Conservation (phyloP, 2,329 filamentous ascomycete species). For the Aspergillus quadrilineatus region DNA sequence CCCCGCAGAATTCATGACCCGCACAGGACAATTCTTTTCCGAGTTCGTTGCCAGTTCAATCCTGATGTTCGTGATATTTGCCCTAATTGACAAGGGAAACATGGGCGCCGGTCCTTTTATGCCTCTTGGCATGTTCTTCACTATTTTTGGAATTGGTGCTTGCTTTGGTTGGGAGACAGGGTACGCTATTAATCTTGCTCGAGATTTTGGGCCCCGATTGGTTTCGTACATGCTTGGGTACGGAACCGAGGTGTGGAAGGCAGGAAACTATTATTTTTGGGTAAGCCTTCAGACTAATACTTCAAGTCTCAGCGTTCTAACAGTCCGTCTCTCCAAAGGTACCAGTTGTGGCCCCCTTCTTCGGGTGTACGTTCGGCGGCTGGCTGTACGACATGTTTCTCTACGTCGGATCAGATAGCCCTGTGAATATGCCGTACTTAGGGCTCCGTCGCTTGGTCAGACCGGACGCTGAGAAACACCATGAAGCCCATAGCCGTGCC, state of each 20-base stretch:
- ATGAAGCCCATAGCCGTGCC: background rate
- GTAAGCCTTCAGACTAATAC: slow-evolving; percentile 38
- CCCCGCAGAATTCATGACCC: slow-evolving; percentile 61
- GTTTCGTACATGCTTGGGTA: slow-evolving; percentile 69
- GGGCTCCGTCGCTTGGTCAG: slow-evolving; percentile 57
- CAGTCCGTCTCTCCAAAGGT: slow-evolving; percentile 47
- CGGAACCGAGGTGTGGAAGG: slow-evolving; percentile 64
- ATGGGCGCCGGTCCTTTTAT: slow-evolving; percentile 57
- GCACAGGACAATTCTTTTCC: slow-evolving; percentile 67
- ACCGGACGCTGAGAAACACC: slow-evolving; percentile 59
- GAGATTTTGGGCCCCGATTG: slow-evolving; percentile 69
- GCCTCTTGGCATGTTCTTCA: slow-evolving; percentile 66
- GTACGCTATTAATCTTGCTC: slow-evolving; percentile 71
- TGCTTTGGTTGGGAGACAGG: slow-evolving; percentile 76
- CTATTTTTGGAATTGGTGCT: slow-evolving; percentile 71
- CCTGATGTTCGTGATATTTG: slow-evolving; percentile 71
- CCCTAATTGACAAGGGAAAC: slow-evolving; percentile 54
- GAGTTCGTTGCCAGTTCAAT: slow-evolving; percentile 68
- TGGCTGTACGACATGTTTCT: slow-evolving; percentile 68
- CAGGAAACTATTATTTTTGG: slow-evolving; percentile 72
- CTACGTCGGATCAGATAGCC: slow-evolving; percentile 65
- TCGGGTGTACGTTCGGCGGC: slow-evolving; percentile 63
- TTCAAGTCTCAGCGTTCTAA: background rate
- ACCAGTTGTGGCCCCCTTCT: slow-evolving; percentile 70
- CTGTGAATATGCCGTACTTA: slow-evolving; percentile 66